Evolutionary conservation across 2,329 filamentous ascomycete species (phyloP), one percentile per base, ranked within the genome.

Genomic region (Zymoseptoria passerinii): DNA sequence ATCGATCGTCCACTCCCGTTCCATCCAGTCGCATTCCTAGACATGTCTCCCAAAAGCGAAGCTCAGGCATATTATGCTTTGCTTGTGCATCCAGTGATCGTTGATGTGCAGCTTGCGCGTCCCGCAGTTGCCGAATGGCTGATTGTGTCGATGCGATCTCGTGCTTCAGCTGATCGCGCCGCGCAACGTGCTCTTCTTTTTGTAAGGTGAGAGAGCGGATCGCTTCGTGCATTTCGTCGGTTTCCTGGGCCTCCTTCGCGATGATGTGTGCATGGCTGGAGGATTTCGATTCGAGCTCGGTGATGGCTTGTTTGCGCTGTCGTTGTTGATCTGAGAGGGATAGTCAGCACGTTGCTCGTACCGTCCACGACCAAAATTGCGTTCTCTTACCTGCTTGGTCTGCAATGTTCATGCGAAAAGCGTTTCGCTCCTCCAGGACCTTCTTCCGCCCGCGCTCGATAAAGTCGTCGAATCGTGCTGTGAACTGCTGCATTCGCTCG

Each of bases 41-140:
- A 71, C 92, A 94, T 56, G 87, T 88, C 72, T 95, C 89, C 94
- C 94, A 99, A 72, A 97, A 97, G 66, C 92, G 89, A 51, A 99
- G 81, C 77, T 99, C 94, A 0, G 94, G 94, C 50, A 89, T 83
- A 74, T 99, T 97, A 74, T 92, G 89, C 35, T 90, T 84, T 56
- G 88, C 84, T 76, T 97, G 92, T 1, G 87, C 83, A 67, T 95
- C 90, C 44, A 95, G 79, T 66, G 90, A 85, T 62, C 83, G 81
- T 52, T 88, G 85, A 71, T 89, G 85, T 62, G 83, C 83, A 54
- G 84, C 80, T 74, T 91, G 88, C 10, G 87, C 85, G n/a, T 86
- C 86, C 20, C 88, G 76, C 48, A 83, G 81, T 28, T 82, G 78
- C 56, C 88, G 85, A 63, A 92, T 90, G 56, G 85, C 82, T 58